Evolutionary conservation across 179 eudicot genomes (phyloP), one percentile per base, ranked within the genome.

Genomic region (Nepenthes alata): DNA sequence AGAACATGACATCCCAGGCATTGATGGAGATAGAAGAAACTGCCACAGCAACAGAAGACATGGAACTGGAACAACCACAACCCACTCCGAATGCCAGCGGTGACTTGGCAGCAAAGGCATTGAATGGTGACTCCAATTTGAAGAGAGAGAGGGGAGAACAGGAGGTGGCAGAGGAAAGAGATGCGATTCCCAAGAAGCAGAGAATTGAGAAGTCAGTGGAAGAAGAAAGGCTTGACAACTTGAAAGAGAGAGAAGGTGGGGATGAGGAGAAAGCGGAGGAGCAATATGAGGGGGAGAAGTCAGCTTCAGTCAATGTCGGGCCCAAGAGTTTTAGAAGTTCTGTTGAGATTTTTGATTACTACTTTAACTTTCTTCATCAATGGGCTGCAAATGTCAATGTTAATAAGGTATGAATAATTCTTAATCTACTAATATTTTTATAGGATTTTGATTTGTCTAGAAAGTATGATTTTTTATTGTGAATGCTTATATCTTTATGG

Each of bases 331-430:
- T 91, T 55, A 77, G 41, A 1, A 61, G 90, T 0, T 76, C 89
- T 11, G 67, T 78, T 47, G 91, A 82, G 67, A 84, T 91, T 87
- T 91, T 79, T 64, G 86, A 88, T 78, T 91, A 85, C 62, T 88
- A 85, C 53, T 82, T 58, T 66, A 82, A 80, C 75, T 60, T 88
- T 10, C 75, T 88, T 51, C 97, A 85, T 67, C 55, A 59, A 14
- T 88, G 96, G 97, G 65, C 88, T 9, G 61, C 79, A 4, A 76
- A 84, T 74, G 11, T 85, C 47, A 65, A 64, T 60, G 54, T 82
- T 52, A 90, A 90, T 60, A 78, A 85, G 97, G 97, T 87, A 81
- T 35, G 13, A 14, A 34, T 1, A 7, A 25, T 25, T 25, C 25
- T 25, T 25, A 25, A 25, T 25, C 25, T 25, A 25, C 25, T 25